A percentile compares a stretch with the other conserved stretches of the same genome.
Conservation (phyloP, 352 stramenopile species). For the Phytophthora fragariae region DNA sequence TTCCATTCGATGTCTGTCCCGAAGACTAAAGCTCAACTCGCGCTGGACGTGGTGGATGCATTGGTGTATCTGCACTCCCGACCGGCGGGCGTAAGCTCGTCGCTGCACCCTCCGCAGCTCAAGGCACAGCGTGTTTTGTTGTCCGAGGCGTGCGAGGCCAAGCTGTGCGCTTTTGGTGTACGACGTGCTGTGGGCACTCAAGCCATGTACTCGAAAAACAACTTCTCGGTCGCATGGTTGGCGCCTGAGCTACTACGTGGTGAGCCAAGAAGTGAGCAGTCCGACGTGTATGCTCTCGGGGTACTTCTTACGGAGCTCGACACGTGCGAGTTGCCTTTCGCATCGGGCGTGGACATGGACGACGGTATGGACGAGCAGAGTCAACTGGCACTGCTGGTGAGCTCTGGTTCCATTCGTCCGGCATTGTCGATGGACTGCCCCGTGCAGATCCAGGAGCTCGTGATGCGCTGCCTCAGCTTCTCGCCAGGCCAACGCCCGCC, state of each 20-base stretch:
- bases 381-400: slow-evolving; percentile 56
- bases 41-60: slow-evolving; percentile 57
- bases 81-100: slow-evolving; percentile 22
- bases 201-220: slow-evolving; percentile 16
- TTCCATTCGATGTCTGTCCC: slow-evolving; percentile 37
- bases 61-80: slow-evolving; percentile 58
- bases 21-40: slow-evolving; percentile 46
- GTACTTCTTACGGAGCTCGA: slow-evolving; percentile 69
- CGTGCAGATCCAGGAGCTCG: slow-evolving; percentile 51
- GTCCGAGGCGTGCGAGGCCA: slow-evolving; percentile 51
- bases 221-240: slow-evolving; percentile 57
- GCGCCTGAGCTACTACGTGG: slow-evolving; percentile 60
- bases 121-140: slow-evolving; percentile 57
- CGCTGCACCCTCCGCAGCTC: slow-evolving; percentile 45
- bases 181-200: slow-evolving; percentile 25
- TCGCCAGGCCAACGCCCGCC: slow-evolving; percentile 47
- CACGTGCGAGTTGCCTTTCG: slow-evolving; percentile 60
- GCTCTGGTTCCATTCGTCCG: slow-evolving; percentile 56
- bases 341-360: slow-evolving; percentile 49
- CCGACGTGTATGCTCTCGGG: slow-evolving; percentile 59
- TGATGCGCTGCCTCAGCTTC: slow-evolving; percentile 57
- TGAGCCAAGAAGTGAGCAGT: slow-evolving; percentile 38
- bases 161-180: slow-evolving; percentile 60
- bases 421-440: slow-evolving; percentile 54
- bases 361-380: slow-evolving; percentile 48